Base-by-base conservation (phyloP, 768 basidiomycete genomes). In the Russula foetens region DNA sequence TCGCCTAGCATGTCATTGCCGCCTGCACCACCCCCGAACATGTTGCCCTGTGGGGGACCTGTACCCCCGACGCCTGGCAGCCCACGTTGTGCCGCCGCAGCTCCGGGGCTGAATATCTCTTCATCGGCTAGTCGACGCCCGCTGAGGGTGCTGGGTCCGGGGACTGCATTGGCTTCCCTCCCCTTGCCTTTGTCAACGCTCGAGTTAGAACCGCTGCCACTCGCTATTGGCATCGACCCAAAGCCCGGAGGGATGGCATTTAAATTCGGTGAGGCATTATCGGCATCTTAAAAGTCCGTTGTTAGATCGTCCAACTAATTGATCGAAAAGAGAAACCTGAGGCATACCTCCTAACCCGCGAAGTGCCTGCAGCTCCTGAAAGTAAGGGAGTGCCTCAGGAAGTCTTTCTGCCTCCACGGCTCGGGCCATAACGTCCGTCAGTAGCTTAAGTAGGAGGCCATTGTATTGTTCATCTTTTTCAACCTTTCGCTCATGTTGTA, bases 81-180 rank as follows among this genome's bases (percentile, higher is more conserved):
- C 28, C 60, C 17, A 46, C 60, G 54, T 21, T 61, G 43, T 19
- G 54, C 60, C 1, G 47, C 33, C 4, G 33, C n/a, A n/a, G n/a
- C 46, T 33, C 50, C 60, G 21, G 60, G 60, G 38, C 56, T 62
- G 26, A 57, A 8, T 24, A 62, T 53, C 38, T 62, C 56, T 9
- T 57, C 60, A 12, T 57, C 55, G 4, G 45, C 5, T 11, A 5
- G 21, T 23, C 39, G 43, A 28, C 14, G 47, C n/a, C n/a, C n/a
- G 12, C 41, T 19, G 28, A 12, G 6, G 26, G 23, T 19, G 15
- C 41, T 28, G 3, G 28, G 41, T 7, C 29, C 29, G 31, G 23
- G 38, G 8, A 19, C 14, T 23, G 48, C 23, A 3, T 35, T 38
- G 41, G 29, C 26, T 23, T 44, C 53, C 31, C 15, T 49, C 19